Evolutionary conservation across 108 stramenopile species (phyloP).

Genomic region (Fragilaria crotonensis): DNA sequence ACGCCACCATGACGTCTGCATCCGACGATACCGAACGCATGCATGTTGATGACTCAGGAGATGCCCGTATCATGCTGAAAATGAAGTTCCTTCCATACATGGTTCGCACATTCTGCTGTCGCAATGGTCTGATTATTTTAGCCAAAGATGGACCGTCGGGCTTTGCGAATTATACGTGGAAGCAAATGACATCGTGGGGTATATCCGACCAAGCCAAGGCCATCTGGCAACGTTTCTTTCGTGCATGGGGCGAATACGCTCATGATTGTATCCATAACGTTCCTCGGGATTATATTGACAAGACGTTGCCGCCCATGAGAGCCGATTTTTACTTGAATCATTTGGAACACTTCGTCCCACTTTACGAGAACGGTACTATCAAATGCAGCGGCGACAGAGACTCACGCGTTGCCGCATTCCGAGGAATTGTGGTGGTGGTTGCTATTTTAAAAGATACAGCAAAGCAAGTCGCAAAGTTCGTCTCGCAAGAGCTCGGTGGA

Average conservation of each 20-base stretch:
- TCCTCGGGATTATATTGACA: background rate
- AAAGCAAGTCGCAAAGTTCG: conserved; percentile 15
- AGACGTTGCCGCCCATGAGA: conserved; percentile 28
- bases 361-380: conserved; percentile 32
- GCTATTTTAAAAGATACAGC: conserved; percentile 23
- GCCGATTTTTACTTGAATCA: conserved; percentile 39
- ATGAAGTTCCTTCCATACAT: conserved; percentile 88
- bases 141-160: conserved; percentile 21
- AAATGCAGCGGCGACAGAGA: conserved; percentile 1
- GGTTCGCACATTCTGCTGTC: conserved; percentile 76
- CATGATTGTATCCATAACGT: conserved; percentile 6
- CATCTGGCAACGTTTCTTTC: conserved; percentile 61
- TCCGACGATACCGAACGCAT: background rate
- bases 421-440: conserved; percentile 38
- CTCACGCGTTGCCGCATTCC: conserved; percentile 13
- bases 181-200: conserved; percentile 47
- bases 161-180: conserved; percentile 37
- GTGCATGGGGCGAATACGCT: conserved; percentile 55
- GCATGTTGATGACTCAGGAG: background rate
- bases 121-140: conserved; percentile 57
- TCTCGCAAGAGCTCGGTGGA: conserved; percentile 29
- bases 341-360: conserved; percentile 34
- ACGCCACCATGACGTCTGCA: background rate
- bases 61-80: conserved; percentile 66
- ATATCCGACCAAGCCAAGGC: conserved; percentile 43